These are phyloP conservation scores for Dalbergia cultrata DNA, from an alignment of 306 rosid genomes.

Conservation along the genomic window DNA sequence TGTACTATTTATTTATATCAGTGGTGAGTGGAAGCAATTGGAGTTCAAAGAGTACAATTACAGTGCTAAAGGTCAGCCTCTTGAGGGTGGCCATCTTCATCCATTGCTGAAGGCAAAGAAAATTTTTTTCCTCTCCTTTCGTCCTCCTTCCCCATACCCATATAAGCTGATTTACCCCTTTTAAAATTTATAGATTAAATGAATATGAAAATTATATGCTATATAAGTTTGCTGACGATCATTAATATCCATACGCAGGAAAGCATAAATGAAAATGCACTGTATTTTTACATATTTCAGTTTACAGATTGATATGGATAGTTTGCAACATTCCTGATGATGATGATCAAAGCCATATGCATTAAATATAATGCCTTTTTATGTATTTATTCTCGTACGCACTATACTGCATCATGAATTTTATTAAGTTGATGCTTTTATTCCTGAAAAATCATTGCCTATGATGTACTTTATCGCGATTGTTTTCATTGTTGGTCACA, in stretches of 20 bases:
- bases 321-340: constrained; percentile 18
- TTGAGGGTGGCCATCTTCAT: constrained; percentile 90
- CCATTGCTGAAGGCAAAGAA: constrained; percentile 88
- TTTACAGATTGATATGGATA: constrained; percentile 17
- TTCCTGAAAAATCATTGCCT: not conserved
- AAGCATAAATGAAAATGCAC: not conserved
- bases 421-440: constrained; percentile 21
- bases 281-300: constrained; percentile 22
- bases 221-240: not conserved
- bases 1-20: constrained; percentile 39
- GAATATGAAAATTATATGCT: not conserved
- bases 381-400: not conserved
- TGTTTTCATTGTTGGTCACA: not conserved
- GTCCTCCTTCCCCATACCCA: constrained; percentile 13
- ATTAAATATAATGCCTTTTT: not conserved
- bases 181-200: constrained; percentile 23
- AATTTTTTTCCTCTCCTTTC: constrained; percentile 22
- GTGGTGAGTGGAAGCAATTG: constrained; percentile 85
- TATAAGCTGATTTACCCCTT: not conserved
- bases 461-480: constrained; percentile 2
- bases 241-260: constrained; percentile 28
- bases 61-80: constrained; percentile 86
- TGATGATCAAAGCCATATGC: not conserved
- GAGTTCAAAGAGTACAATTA: constrained; percentile 92
- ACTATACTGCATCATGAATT: not conserved